A percentile compares a stretch with the other conserved stretches of the same genome.
Evolutionary conservation across 208 protist species (phyloP).

Genomic region (Tritrichomonas foetus): DNA sequence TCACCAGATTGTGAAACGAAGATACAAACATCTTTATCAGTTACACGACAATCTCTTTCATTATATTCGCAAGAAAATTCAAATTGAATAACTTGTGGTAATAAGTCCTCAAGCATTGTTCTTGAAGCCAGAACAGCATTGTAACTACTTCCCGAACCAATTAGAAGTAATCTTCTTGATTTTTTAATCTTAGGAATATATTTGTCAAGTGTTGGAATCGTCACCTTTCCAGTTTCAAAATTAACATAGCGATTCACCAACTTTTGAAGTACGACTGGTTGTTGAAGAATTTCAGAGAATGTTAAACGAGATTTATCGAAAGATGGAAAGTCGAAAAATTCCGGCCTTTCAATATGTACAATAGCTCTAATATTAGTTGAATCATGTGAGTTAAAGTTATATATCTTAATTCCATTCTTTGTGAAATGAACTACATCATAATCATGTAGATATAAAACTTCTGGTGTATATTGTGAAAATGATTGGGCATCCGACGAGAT

Average conservation of each 20-base stretch:
- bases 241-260: neutral
- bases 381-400: neutral
- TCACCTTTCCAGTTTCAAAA: neutral
- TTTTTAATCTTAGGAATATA: neutral
- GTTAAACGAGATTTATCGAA: neutral
- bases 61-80: constrained; percentile 1
- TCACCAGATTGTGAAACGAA: constrained; percentile 64
- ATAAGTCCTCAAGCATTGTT: neutral
- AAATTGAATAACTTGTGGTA: neutral
- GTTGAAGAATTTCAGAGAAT: neutral
- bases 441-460: neutral
- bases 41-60: neutral
- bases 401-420: constrained; percentile 26
- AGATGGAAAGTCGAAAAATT: neutral
- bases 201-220: neutral
- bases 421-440: constrained; percentile 20
- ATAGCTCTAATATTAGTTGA: neutral
- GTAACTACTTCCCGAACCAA: neutral
- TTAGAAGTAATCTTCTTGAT: neutral
- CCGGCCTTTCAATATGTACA: neutral
- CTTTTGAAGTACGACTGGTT: neutral
- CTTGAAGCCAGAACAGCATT: neutral
- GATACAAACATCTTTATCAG: neutral
- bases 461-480: neutral
- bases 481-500: neutral